A percentile compares a stretch with the other conserved stretches of the same genome.
phyloP scores from a whole-genome alignment of 345 rosid species.

The Rhodomyrtus tomentosa region DNA sequence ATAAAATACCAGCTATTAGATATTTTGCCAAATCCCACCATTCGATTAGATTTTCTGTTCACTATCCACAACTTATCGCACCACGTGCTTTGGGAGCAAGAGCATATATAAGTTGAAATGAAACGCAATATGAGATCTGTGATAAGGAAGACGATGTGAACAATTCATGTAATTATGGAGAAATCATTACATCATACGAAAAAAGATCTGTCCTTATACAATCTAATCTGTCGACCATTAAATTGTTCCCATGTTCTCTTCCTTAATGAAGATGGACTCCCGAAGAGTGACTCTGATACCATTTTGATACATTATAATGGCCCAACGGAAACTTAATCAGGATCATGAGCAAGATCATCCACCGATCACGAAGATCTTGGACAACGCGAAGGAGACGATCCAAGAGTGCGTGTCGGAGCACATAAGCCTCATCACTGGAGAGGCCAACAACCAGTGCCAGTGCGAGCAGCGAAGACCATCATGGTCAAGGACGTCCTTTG shows the following conservation, averaged over 20 bases:
- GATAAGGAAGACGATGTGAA: not conserved
- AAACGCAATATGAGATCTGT: not conserved
- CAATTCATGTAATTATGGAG: not conserved
- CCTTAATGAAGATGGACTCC: no score
- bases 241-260: not conserved
- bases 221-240: no score
- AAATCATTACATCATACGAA: not conserved
- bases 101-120: not conserved
- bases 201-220: not conserved
- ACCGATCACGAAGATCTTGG: slow-evolving; percentile 80
- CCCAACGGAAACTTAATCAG: slow-evolving; percentile 86
- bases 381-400: slow-evolving; percentile 89
- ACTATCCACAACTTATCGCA: no score
- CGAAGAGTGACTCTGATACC: no score
- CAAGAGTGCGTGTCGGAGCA: slow-evolving; percentile 95
- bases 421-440: slow-evolving; percentile 96
- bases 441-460: slow-evolving; percentile 94
- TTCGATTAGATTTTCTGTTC: no score
- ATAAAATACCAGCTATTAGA: not conserved
- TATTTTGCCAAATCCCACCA: no score
- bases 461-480: slow-evolving; percentile 91
- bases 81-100: not conserved
- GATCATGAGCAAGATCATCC: slow-evolving; percentile 83
- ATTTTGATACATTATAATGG: not conserved
- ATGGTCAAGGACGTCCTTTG: slow-evolving; percentile 86